phyloP scores from a whole-genome alignment of 495 filamentous ascomycete genomes.

The Aspergillus heteromorphus region DNA sequence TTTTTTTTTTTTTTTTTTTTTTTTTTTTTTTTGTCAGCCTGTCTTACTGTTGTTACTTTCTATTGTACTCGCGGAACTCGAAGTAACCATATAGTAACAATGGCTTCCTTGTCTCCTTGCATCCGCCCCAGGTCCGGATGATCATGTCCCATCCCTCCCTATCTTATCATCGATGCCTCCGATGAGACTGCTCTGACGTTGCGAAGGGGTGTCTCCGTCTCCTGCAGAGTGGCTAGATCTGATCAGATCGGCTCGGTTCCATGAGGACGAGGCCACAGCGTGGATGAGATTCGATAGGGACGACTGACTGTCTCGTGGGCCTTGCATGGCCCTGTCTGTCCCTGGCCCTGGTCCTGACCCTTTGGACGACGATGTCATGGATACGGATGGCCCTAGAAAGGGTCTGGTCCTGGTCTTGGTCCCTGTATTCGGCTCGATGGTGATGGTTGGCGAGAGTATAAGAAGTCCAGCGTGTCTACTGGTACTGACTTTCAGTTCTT shows the following conservation, averaged over 20 bases:
- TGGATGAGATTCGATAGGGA: conserved; percentile 9
- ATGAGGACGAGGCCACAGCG: not conserved
- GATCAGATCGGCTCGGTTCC: too few relatives aligned
- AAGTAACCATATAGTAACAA: conserved; percentile 2
- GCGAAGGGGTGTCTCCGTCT: not conserved
- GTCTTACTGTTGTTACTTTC: not conserved
- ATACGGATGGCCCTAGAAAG: conserved; percentile 9
- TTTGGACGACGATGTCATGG: not conserved
- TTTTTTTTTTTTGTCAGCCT: not conserved
- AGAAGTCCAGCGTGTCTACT: not conserved
- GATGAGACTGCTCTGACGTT: not conserved
- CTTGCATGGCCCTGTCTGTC: conserved; percentile 11
- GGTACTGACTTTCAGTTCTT: not conserved
- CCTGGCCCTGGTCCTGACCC: conserved; percentile 9
- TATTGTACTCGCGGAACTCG: not conserved
- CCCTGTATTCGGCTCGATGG: not conserved
- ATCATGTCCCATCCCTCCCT: conserved; percentile 5
- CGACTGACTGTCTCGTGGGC: conserved; percentile 3
- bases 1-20: not conserved
- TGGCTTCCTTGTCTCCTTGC: conserved; percentile 11
- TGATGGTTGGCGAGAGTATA: conserved; percentile 1
- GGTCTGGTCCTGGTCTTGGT: not conserved
- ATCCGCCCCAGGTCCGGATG: conserved; percentile 1
- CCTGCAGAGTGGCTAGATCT: not conserved
- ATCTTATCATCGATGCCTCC: conserved; percentile 6